Evolutionary conservation across 805 yeast genomes (phyloP).

Genomic region (Kodamaea jinghongensis): DNA sequence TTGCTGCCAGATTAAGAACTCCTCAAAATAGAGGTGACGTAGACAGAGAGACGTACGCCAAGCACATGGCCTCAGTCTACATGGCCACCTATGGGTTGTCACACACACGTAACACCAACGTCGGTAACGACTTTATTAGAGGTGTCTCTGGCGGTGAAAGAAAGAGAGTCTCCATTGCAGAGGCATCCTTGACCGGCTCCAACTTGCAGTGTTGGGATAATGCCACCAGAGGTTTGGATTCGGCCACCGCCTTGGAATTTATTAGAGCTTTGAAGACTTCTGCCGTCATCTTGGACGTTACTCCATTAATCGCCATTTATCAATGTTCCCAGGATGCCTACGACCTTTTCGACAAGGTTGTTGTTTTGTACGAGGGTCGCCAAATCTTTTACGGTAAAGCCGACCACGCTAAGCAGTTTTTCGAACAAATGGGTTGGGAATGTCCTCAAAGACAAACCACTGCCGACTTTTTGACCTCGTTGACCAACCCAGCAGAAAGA

Average conservation of each 20-base stretch:
- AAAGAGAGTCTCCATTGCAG: constrained; percentile 81
- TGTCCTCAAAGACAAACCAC: constrained; percentile 59
- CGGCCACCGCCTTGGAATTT: constrained; percentile 79
- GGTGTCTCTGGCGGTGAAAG: constrained; percentile 88
- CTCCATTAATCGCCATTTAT: constrained; percentile 60
- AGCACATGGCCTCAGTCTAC: constrained; percentile 18
- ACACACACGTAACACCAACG: constrained; percentile 59
- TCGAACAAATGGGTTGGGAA: constrained; percentile 52
- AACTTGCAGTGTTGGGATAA: constrained; percentile 73
- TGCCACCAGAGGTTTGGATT: constrained; percentile 82
- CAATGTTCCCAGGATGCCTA: constrained; percentile 59
- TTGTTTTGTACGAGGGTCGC: constrained; percentile 56
- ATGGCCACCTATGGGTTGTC: constrained; percentile 46
- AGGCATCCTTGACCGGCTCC: constrained; percentile 65
- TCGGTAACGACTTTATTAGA: constrained; percentile 60
- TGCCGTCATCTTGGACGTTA: constrained; percentile 49
- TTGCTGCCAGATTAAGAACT: constrained; percentile 52
- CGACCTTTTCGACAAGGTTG: constrained; percentile 60
- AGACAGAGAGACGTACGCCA: constrained; percentile 23
- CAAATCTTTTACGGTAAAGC: constrained; percentile 54
- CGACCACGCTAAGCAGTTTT: constrained; percentile 45
- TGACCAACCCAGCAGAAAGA: constrained; percentile 55
- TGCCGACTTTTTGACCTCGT: constrained; percentile 56
- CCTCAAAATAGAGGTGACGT: constrained; percentile 38
- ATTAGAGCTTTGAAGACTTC: constrained; percentile 61